Percentiles rank a stretch among this genome's conserved stretches.
Evolutionary conservation across 2,329 filamentous ascomycete genomes (phyloP).

Genomic region (Cytospora chrysosperma): DNA sequence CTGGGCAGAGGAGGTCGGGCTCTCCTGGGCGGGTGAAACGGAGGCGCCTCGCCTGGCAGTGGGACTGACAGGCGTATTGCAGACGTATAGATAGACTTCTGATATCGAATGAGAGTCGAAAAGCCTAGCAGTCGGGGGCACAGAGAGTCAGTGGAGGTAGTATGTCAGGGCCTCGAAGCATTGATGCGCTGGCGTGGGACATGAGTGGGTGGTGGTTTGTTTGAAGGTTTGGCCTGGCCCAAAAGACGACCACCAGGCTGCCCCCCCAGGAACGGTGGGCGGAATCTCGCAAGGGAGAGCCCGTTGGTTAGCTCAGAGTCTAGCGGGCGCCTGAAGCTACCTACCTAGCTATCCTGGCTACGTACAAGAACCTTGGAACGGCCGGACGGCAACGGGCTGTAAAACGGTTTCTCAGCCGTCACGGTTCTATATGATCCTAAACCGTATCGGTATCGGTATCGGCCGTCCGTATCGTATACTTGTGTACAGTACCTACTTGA

Average conservation of each 20-base stretch:
- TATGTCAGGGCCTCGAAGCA: conserved; percentile 40
- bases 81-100: conserved; percentile 12
- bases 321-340: not conserved
- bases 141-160: conserved; percentile 20
- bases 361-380: not conserved
- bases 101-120: conserved; percentile 31
- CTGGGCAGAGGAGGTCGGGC: conserved; percentile 19
- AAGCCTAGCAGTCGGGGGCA: conserved; percentile 41
- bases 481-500: too few relatives aligned
- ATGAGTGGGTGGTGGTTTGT: conserved; percentile 34
- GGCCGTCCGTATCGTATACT: conserved; percentile 6
- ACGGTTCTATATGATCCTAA: not conserved
- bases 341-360: too few relatives aligned
- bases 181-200: conserved; percentile 47
- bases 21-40: conserved; percentile 19
- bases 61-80: conserved; percentile 7
- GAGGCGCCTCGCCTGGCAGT: conserved; percentile 14
- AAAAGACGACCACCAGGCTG: conserved; percentile 21
- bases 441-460: conserved; percentile 1
- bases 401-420: conserved; percentile 1
- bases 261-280: conserved; percentile 12
- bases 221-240: conserved; percentile 25
- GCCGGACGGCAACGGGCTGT: not conserved
- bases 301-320: not conserved
- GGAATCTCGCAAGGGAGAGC: conserved; percentile 18